Evolutionary conservation across 1,139 yeast species (phyloP).

Genomic region (Debaryomyces sp.): DNA sequence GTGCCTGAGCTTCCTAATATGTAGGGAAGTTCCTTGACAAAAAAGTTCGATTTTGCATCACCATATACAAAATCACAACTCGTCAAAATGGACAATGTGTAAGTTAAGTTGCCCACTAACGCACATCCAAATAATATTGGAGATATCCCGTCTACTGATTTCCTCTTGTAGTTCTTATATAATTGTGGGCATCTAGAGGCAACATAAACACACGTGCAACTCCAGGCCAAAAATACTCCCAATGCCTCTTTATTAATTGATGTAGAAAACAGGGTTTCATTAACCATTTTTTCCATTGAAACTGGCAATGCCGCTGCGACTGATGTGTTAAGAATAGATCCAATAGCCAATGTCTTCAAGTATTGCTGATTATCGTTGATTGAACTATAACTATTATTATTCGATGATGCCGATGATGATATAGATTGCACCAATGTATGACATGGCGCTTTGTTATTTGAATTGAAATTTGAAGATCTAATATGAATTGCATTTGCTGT

Average conservation of each 20-base stretch:
- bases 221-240: slow-evolving; percentile 76
- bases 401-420: slow-evolving; percentile 19
- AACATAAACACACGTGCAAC: slow-evolving; percentile 75
- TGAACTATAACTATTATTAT: slow-evolving; percentile 28
- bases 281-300: slow-evolving; percentile 5
- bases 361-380: slow-evolving; percentile 17
- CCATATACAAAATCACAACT: slow-evolving; percentile 40
- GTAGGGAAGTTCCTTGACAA: slow-evolving; percentile 76
- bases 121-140: slow-evolving; percentile 81
- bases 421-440: slow-evolving; percentile 13
- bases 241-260: slow-evolving; percentile 18
- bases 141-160: slow-evolving; percentile 84
- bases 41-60: slow-evolving; percentile 47
- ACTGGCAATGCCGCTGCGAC: slow-evolving; percentile 26
- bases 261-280: neutral
- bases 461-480: slow-evolving; percentile 10
- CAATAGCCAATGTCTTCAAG: slow-evolving; percentile 19
- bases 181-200: slow-evolving; percentile 86
- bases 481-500: slow-evolving; percentile 18
- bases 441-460: slow-evolving; percentile 2
- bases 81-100: slow-evolving; percentile 72
- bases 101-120: slow-evolving; percentile 76
- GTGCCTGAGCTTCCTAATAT: slow-evolving; percentile 89
- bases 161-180: slow-evolving; percentile 69
- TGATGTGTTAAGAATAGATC: slow-evolving; percentile 26